Percentiles rank a stretch among this genome's conserved stretches.
These are phyloP conservation scores for Colletotrichum graminicola DNA, from an alignment of 2,329 filamentous ascomycete species.

Conservation along the genomic window DNA sequence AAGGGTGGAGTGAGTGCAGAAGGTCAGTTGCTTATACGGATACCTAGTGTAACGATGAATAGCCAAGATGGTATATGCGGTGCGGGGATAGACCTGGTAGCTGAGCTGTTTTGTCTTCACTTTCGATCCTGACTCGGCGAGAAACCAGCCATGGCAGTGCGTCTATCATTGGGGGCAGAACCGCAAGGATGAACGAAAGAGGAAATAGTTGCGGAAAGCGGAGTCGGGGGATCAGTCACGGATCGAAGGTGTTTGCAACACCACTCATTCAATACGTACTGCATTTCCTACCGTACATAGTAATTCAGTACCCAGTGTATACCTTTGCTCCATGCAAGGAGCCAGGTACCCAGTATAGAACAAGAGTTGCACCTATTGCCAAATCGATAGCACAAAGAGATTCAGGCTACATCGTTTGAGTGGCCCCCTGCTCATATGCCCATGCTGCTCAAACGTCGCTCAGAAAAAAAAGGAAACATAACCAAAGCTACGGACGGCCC, in stretches of 20 bases:
- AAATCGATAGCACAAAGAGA: constrained; percentile 26
- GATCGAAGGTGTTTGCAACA: not conserved
- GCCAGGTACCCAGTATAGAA: not conserved
- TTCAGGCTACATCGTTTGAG: not conserved
- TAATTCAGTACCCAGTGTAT: not conserved
- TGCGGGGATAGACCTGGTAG: constrained; percentile 25
- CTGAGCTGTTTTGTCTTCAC: constrained; percentile 1
- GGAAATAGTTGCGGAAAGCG: constrained; percentile 37
- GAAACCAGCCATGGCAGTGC: constrained; percentile 5
- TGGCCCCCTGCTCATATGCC: not conserved
- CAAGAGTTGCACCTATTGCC: constrained; percentile 17
- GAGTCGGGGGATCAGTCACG: not conserved
- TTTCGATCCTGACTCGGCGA: not conserved
- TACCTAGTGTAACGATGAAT: constrained; percentile 12
- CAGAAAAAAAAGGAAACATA: constrained; percentile 12
- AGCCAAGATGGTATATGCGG: constrained; percentile 29
- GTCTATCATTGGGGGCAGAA: constrained; percentile 30
- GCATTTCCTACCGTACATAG: not conserved
- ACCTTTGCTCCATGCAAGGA: not conserved
- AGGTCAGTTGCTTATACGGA: not conserved
- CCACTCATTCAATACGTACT: not conserved
- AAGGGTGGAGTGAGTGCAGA: not conserved
- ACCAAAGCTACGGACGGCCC: constrained; percentile 10
- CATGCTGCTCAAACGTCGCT: constrained; percentile 1
- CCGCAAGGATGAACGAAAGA: constrained; percentile 35